A percentile compares a stretch with the other conserved stretches of the same genome.
Conservation (phyloP, 768 basidiomycete genomes). For the Rhizopogon vinicolor region DNA sequence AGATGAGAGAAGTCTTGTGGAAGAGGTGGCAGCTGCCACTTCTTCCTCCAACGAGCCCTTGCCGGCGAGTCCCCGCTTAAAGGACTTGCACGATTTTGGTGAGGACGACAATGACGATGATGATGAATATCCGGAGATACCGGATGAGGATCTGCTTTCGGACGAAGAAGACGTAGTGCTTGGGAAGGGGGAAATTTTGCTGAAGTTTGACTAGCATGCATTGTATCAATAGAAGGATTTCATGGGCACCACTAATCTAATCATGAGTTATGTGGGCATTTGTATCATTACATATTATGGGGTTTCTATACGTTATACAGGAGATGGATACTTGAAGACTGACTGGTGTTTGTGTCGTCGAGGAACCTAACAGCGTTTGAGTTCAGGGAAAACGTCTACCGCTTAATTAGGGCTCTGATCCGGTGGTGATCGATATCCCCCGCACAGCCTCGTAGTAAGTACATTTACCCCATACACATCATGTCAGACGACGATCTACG, state of each 20-base stretch:
- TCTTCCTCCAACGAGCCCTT: conserved; percentile 10
- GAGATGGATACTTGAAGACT: too few relatives aligned
- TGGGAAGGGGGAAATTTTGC: not conserved
- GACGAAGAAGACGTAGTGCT: not conserved
- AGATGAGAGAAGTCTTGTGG: conserved; percentile 24
- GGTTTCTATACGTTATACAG: too few relatives aligned
- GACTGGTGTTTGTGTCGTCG: too few relatives aligned
- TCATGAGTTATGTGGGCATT: too few relatives aligned
- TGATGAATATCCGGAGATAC: conserved; percentile 9
- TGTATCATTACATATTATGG: not conserved
- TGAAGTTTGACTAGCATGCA: not conserved
- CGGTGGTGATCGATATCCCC: too few relatives aligned
- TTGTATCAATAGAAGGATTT: not conserved
- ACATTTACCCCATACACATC: too few relatives aligned
- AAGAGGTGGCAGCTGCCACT: conserved; percentile 22
- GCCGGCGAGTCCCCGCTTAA: conserved; percentile 5
- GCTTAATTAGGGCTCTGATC: too few relatives aligned
- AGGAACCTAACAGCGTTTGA: too few relatives aligned
- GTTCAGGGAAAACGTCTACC: too few relatives aligned
- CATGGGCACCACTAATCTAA: not conserved
- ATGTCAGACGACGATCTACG: too few relatives aligned
- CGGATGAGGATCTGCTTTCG: conserved; percentile 14
- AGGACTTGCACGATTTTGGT: conserved; percentile 7
- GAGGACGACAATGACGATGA: conserved; percentile 6
- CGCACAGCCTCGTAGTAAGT: too few relatives aligned